These are phyloP conservation scores for Syzygium syzygioides DNA, from an alignment of 441 rosid species.

Conservation along the genomic window DNA sequence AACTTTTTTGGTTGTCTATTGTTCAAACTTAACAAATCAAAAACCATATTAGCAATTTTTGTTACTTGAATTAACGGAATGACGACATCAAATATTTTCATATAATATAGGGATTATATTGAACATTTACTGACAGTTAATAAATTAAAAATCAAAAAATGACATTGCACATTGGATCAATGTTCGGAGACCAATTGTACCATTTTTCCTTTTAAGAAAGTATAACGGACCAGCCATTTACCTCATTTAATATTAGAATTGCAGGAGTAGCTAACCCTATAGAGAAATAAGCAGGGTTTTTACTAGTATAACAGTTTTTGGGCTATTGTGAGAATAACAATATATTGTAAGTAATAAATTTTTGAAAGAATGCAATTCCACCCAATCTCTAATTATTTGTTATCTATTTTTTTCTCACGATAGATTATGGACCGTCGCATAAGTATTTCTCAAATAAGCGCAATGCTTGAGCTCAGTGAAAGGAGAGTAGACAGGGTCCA, in stretches of 20 bases:
- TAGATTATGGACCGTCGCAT: too few species aligned
- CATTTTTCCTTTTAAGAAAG: neutral
- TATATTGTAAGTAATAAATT: too few species aligned
- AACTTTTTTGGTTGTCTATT: too few species aligned
- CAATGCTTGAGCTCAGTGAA: neutral
- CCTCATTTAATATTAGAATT: neutral
- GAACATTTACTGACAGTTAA: neutral
- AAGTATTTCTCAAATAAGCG: neutral
- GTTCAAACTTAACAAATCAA: too few species aligned
- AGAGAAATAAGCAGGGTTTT: neutral
- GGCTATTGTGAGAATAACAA: too few species aligned
- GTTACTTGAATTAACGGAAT: neutral
- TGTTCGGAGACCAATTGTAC: fast-evolving
- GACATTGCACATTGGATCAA: neutral
- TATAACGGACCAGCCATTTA: neutral
- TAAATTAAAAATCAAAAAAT: neutral
- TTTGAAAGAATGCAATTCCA: too few species aligned
- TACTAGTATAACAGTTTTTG: too few species aligned
- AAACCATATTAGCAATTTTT: too few species aligned
- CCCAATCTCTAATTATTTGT: too few species aligned
- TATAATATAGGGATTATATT: neutral
- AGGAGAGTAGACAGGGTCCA: neutral
- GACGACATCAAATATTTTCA: neutral
- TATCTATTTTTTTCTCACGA: too few species aligned
- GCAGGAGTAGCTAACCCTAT: neutral